These are phyloP conservation scores for Malassezia slooffiae DNA, from an alignment of 1,284 basidiomycete species.

Conservation along the genomic window DNA sequence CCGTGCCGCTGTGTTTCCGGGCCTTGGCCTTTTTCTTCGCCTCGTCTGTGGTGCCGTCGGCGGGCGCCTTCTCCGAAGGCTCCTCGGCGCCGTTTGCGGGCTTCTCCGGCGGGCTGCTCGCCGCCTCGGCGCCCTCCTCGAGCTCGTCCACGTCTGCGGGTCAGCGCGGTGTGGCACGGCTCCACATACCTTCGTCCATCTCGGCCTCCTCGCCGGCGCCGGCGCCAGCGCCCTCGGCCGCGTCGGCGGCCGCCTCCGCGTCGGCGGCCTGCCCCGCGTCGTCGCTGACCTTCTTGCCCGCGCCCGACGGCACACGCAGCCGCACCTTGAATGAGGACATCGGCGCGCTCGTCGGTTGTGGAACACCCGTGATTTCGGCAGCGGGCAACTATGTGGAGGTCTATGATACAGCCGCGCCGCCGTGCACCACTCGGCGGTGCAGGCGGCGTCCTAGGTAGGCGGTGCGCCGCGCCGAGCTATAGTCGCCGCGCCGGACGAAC, in stretches of 20 bases:
- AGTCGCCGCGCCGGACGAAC: constrained; percentile 5
- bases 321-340: constrained; percentile 14
- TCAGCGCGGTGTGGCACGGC: too few species aligned
- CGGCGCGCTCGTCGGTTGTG: not conserved
- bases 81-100: too few species aligned
- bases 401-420: too few species aligned
- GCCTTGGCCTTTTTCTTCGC: not conserved
- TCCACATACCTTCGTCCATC: not conserved
- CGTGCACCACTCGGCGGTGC: not conserved
- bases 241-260: not conserved
- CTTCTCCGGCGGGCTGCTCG: too few species aligned
- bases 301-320: constrained; percentile 10
- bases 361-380: too few species aligned
- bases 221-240: not conserved
- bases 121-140: not conserved
- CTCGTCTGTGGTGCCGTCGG: not conserved
- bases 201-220: constrained; percentile 4
- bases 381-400: constrained; percentile 7
- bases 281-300: not conserved
- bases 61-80: too few species aligned
- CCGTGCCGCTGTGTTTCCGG: not conserved
- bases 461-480: constrained; percentile 2
- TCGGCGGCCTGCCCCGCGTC: not conserved
- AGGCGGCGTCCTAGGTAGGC: constrained; percentile 2
- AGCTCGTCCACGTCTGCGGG: too few species aligned